Percentiles rank a stretch among this genome's conserved stretches.
Evolutionary conservation across 306 rosid species (phyloP).

Genomic region (Morella rubra): DNA sequence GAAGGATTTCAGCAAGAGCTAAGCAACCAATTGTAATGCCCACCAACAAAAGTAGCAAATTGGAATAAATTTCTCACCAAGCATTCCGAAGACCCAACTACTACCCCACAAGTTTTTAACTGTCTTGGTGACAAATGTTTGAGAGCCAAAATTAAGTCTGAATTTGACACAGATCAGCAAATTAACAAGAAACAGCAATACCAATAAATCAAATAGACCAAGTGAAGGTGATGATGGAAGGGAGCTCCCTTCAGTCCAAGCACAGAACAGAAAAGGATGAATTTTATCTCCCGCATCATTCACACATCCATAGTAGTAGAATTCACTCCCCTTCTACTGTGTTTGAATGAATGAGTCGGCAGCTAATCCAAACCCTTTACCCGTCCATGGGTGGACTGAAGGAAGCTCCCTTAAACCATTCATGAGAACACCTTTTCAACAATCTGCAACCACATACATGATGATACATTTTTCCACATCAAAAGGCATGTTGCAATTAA

Average conservation of each 20-base stretch:
- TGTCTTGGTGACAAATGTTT: too few relatives aligned
- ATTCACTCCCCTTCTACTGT: slow-evolving; percentile 43
- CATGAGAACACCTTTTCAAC: slow-evolving; percentile 5
- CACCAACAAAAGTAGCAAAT: background rate
- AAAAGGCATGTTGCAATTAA: background rate
- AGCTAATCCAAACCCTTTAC: slow-evolving; percentile 70
- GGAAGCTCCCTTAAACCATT: slow-evolving; percentile 74
- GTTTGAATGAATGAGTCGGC: slow-evolving; percentile 98
- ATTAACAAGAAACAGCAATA: background rate
- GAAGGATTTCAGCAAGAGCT: background rate
- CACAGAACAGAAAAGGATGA: slow-evolving; percentile 65
- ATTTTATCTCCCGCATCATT: slow-evolving; percentile 85
- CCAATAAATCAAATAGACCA: too few relatives aligned
- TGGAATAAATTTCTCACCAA: background rate
- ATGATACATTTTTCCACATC: background rate
- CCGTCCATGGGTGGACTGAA: slow-evolving; percentile 93
- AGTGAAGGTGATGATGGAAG: slow-evolving; percentile 31
- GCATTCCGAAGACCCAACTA: background rate
- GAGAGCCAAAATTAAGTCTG: too few relatives aligned
- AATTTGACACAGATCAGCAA: background rate
- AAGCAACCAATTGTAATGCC: too few relatives aligned
- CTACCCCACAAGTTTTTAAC: too few relatives aligned
- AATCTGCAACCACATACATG: background rate
- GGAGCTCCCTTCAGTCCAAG: slow-evolving; percentile 99
- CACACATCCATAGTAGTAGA: slow-evolving; percentile 76